A percentile compares a stretch with the other conserved stretches of the same genome.
These are phyloP conservation scores for Scheffersomyces stipitis DNA, from an alignment of 805 yeast genomes.

Conservation along the genomic window DNA sequence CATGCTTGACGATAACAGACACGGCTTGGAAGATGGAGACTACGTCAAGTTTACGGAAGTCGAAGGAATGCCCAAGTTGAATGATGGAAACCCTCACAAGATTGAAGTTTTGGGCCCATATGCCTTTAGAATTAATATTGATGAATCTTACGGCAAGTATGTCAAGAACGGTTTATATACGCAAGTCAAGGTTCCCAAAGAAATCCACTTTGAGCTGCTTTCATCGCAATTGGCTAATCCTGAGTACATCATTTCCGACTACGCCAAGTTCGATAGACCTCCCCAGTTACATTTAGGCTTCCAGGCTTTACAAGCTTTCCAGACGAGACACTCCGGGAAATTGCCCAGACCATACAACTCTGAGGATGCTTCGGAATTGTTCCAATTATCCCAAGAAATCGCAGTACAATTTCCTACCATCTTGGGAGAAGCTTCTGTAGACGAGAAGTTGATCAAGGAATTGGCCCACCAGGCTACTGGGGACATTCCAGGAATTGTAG, in stretches of 20 bases:
- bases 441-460: conserved; percentile 66
- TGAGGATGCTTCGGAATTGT: conserved; percentile 69
- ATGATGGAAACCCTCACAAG: conserved; percentile 71
- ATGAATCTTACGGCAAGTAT: conserved; percentile 59
- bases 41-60: conserved; percentile 85
- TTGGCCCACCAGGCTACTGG: conserved; percentile 86
- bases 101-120: conserved; percentile 92
- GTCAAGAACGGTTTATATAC: conserved; percentile 85
- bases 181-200: conserved; percentile 83
- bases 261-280: conserved; percentile 92
- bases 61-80: conserved; percentile 71
- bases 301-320: conserved; percentile 82
- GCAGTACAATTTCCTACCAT: conserved; percentile 56
- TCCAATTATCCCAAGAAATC: conserved; percentile 59
- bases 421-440: conserved; percentile 53
- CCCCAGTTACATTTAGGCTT: conserved; percentile 88
- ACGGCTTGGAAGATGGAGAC: conserved; percentile 90
- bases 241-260: conserved; percentile 79
- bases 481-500: conserved; percentile 85
- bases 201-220: conserved; percentile 62
- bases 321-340: conserved; percentile 55
- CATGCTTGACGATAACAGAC: conserved; percentile 87
- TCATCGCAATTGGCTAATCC: conserved; percentile 69
- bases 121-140: conserved; percentile 74
- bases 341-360: conserved; percentile 77